These are phyloP conservation scores for Elaeagnus macrophylla DNA, from an alignment of 306 rosid genomes.

Conservation along the genomic window DNA sequence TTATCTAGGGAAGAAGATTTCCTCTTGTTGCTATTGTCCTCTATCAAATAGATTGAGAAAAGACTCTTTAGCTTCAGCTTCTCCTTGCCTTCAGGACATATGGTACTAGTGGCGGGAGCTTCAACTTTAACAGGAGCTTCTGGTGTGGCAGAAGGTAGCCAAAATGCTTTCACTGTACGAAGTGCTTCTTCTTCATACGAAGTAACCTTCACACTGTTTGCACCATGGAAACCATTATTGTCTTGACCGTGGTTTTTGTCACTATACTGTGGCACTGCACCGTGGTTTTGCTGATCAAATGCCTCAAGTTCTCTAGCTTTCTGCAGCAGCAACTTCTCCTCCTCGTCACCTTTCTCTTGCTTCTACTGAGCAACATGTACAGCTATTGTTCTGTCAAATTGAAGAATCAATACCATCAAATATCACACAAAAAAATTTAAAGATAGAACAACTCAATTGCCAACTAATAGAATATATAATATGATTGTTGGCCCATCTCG, in stretches of 20 bases:
- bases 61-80: constrained; percentile 80
- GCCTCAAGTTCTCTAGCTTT: constrained; percentile 91
- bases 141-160: constrained; percentile 98
- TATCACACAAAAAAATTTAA: not conserved
- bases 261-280: constrained; percentile 80
- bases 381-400: constrained; percentile 54
- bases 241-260: constrained; percentile 62
- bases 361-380: constrained; percentile 74
- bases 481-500: too few relatives aligned
- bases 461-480: not conserved
- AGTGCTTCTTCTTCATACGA: constrained; percentile 97
- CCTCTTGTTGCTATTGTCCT: constrained; percentile 63
- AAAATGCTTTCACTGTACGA: constrained; percentile 96
- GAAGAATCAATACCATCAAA: constrained; percentile 10
- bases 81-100: constrained; percentile 85
- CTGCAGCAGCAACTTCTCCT: constrained; percentile 62
- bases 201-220: constrained; percentile 95
- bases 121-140: constrained; percentile 75
- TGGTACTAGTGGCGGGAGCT: constrained; percentile 60
- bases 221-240: constrained; percentile 88
- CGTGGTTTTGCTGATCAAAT: constrained; percentile 96
- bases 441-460: not conserved
- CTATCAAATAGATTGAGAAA: constrained; percentile 65
- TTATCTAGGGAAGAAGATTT: constrained; percentile 47
- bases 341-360: constrained; percentile 80